Evolutionary conservation across 345 rosid species (phyloP), one percentile per base, ranked within the genome.

Genomic region (Orychophragmus violaceus): DNA sequence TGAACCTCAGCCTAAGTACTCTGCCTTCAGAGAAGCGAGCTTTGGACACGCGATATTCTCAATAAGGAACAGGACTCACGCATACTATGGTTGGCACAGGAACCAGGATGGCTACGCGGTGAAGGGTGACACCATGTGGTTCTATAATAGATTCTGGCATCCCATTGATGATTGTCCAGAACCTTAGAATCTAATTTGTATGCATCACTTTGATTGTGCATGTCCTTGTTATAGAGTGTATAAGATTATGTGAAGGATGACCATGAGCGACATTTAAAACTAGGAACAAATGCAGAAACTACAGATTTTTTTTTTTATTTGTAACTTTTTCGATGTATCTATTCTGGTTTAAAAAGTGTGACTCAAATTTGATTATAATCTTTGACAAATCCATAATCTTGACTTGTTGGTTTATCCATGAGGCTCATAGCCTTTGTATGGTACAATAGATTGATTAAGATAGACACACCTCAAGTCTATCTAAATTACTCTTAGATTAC

Each of bases 11-110:
- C 97, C 97, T 1, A 57, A 69, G 2, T 91, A 88, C 82, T 86
- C 97, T 0, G 94, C 94, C 0, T 91, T 72, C 16, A 82, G 96
- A 0, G 97, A 91, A 63, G 91, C 96, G 28, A 88, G 97, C 60
- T 91, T 86, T n/a, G 96, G 97, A 1, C 96, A 91, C 24, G 96
- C 91, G 24, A 75, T 79, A 16, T 85, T 91, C 1, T 80, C 79
- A 25, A 85, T 88, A 39, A 83, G 79, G 84, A 91, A 91, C 81
- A 42, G 85, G 59, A 85, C 93, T 8, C 97, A 88, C 5, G 93
- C 97, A 29, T 64, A 68, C 64, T 85, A 81, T 39, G 76, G 79
- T 33, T 91, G 96, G 97, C 91, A 91, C 57, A 78, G 91, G 6
- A 91, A 91, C 67, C 87, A 88, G 29, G 96, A 88, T 71, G 96